Conservation (phyloP, 164 flowering plant species). For the Piper betle region DNA sequence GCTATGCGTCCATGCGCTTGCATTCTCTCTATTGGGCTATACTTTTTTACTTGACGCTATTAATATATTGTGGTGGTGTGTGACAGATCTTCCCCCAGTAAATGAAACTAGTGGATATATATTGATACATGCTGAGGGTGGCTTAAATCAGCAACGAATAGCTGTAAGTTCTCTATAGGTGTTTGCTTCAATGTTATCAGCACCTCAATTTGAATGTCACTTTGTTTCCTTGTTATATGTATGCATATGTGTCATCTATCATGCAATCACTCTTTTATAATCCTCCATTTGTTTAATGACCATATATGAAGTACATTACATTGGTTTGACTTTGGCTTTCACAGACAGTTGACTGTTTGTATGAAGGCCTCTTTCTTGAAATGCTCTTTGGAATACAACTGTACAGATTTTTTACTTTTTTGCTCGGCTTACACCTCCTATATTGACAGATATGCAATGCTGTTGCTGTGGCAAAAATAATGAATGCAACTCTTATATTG, state of each 20-base stretch:
- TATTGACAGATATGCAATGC: slow-evolving; percentile 89
- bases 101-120: slow-evolving; percentile 92
- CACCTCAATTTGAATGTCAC: no score
- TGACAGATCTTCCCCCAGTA: slow-evolving; percentile 77
- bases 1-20: neutral
- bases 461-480: slow-evolving; percentile 95
- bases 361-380: neutral
- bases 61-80: neutral
- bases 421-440: neutral
- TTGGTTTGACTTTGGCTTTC: neutral
- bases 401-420: neutral
- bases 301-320: neutral
- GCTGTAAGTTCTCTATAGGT: slow-evolving; percentile 46
- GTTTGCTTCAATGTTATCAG: no score
- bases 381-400: neutral
- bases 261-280: no score
- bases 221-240: no score
- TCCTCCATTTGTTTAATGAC: neutral
- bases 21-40: neutral
- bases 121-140: slow-evolving; percentile 98
- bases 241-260: no score
- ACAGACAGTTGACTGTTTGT: neutral
- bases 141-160: slow-evolving; percentile 95
- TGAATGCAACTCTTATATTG: slow-evolving; percentile 96
- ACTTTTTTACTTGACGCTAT: neutral